phyloP scores from a whole-genome alignment of 345 rosid species.

The Eutrema yunnanense region DNA sequence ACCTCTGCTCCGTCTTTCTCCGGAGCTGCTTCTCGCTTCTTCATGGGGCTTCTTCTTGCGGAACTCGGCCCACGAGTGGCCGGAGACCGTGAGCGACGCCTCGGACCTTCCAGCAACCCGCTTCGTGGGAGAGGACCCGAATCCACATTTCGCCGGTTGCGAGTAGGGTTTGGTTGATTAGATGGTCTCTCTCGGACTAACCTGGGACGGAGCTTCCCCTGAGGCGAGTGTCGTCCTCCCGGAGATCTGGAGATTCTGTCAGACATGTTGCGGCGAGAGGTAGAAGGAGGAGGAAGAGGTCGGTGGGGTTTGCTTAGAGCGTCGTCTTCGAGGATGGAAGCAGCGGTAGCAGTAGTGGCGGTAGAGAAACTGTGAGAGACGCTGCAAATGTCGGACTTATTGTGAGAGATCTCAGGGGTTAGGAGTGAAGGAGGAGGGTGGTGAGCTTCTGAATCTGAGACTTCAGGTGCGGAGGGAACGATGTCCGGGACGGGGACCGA shows the following conservation, averaged over 20 bases:
- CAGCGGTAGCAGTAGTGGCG: slow-evolving; percentile 43
- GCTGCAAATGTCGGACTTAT: slow-evolving; percentile 51
- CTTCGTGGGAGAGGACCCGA: slow-evolving; percentile 31
- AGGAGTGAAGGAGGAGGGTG: slow-evolving; percentile 17
- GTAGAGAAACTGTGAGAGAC: slow-evolving; percentile 46
- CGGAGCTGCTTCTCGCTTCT: slow-evolving; percentile 21
- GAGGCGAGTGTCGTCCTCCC: slow-evolving; percentile 22
- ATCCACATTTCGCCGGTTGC: slow-evolving; percentile 23
- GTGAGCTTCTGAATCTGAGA: slow-evolving; percentile 10
- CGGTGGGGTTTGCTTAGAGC: slow-evolving; percentile 41
- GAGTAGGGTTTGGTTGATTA: slow-evolving; percentile 19
- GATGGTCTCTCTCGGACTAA: slow-evolving; percentile 27
- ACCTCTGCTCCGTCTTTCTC: not conserved
- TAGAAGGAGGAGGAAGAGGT: slow-evolving; percentile 30
- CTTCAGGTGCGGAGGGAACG: not conserved
- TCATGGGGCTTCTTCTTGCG: slow-evolving; percentile 36
- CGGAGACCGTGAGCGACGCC: slow-evolving; percentile 39
- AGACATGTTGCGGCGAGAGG: slow-evolving; percentile 39
- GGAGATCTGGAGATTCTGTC: slow-evolving; percentile 27
- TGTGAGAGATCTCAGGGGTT: slow-evolving; percentile 39
- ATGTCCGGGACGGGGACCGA: slow-evolving; percentile 12
- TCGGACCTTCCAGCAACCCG: slow-evolving; percentile 29
- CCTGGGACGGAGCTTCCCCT: slow-evolving; percentile 22
- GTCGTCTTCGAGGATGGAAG: slow-evolving; percentile 50
- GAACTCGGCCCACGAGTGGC: slow-evolving; percentile 29